These are phyloP conservation scores for Cladosporium colombiae DNA, from an alignment of 2,329 filamentous ascomycete species.

Conservation along the genomic window DNA sequence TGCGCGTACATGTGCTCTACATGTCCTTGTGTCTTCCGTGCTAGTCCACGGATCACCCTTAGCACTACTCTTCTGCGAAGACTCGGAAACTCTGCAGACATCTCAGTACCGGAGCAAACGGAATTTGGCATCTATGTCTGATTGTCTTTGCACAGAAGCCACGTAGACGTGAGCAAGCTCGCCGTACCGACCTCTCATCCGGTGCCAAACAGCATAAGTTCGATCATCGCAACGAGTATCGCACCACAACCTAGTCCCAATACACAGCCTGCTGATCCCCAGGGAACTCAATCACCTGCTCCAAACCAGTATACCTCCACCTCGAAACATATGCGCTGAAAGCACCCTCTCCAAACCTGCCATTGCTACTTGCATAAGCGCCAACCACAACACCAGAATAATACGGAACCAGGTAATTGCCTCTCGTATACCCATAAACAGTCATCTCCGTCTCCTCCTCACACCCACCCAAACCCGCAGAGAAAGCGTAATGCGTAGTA, in stretches of 20 bases:
- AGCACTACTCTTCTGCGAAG: too few species aligned
- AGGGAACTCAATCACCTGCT: conserved; percentile 15
- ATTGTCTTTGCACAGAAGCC: too few species aligned
- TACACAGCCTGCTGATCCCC: conserved; percentile 14
- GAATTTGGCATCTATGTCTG: too few species aligned
- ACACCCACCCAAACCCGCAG: conserved; percentile 27
- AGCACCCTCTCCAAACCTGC: conserved; percentile 21
- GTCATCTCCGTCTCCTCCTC: conserved; percentile 18
- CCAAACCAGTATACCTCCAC: conserved; percentile 15
- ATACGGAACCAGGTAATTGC: conserved; percentile 19
- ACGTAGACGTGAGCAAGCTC: too few species aligned
- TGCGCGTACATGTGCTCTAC: too few species aligned
- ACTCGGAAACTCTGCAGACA: too few species aligned
- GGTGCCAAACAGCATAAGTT: too few species aligned
- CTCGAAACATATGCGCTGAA: conserved; percentile 19
- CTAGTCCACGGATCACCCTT: too few species aligned
- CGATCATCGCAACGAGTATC: too few species aligned
- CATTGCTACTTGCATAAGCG: conserved; percentile 21
- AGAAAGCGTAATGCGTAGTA: conserved; percentile 47
- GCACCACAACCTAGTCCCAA: background rate
- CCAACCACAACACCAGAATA: conserved; percentile 23
- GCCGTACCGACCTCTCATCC: too few species aligned
- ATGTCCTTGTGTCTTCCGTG: too few species aligned
- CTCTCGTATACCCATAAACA: conserved; percentile 21
- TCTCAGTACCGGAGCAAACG: too few species aligned